A percentile compares a stretch with the other conserved stretches of the same genome.
Conservation (phyloP, 305 asterid species). For the Fraxinus albicans region DNA sequence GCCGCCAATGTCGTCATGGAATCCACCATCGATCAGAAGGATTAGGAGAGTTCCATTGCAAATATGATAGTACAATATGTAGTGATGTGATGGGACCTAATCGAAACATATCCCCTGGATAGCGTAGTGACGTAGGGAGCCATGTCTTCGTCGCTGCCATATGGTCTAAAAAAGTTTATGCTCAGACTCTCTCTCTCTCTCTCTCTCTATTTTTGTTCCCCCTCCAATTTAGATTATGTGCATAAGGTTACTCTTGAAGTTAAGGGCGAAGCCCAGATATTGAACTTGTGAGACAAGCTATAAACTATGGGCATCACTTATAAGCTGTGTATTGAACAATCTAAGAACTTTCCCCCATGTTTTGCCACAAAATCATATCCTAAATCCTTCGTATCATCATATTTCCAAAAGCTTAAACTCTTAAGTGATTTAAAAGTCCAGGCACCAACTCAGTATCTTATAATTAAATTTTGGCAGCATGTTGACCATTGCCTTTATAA, state of each 20-base stretch:
- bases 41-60: constrained; percentile 27
- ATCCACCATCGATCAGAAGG: constrained; percentile 15
- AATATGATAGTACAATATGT: constrained; percentile 76
- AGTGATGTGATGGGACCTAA: constrained; percentile 79
- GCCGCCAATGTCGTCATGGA: constrained; percentile 20
- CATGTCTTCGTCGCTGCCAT: constrained; percentile 91
- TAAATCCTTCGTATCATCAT: constrained; percentile 67
- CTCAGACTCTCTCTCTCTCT: constrained; percentile 37
- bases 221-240: constrained; percentile 70
- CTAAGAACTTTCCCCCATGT: constrained; percentile 82
- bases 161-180: constrained; percentile 67
- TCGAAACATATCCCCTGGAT: constrained; percentile 85
- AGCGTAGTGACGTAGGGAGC: constrained; percentile 85
- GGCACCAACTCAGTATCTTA: neutral
- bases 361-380: constrained; percentile 90
- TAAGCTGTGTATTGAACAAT: constrained; percentile 76
- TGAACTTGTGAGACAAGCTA: constrained; percentile 68
- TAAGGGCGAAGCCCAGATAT: constrained; percentile 73
- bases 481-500: neutral
- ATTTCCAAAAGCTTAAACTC: constrained; percentile 81
- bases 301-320: constrained; percentile 62
- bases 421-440: constrained; percentile 47
- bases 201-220: constrained; percentile 42
- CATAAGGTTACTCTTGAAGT: constrained; percentile 94
- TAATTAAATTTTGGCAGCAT: neutral